These are phyloP conservation scores for Mycena galericulata DNA, from an alignment of 768 basidiomycete species.

Conservation along the genomic window DNA sequence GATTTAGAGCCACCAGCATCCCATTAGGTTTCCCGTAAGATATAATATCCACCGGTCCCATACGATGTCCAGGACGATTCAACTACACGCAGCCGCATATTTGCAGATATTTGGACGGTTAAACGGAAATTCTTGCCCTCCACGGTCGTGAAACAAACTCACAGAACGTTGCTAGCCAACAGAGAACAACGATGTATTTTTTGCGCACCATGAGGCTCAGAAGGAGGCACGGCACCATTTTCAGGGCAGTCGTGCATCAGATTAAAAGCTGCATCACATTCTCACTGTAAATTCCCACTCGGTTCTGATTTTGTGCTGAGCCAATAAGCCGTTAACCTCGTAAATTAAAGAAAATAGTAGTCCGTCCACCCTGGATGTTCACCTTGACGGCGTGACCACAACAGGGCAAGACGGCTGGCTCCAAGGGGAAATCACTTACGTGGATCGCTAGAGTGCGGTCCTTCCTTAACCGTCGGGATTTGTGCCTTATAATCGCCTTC, in stretches of 20 bases:
- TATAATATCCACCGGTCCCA: too few species aligned
- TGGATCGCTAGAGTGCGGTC: conserved; percentile 19
- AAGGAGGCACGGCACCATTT: conserved; percentile 10
- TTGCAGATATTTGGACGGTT: too few species aligned
- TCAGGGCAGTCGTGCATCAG: neutral
- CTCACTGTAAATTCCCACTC: conserved; percentile 19
- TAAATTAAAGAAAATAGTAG: neutral
- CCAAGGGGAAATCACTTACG: conserved; percentile 21
- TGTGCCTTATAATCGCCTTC: conserved; percentile 26
- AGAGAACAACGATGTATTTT: neutral
- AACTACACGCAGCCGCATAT: too few species aligned
- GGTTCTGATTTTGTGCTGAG: neutral
- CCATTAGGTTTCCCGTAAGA: too few species aligned
- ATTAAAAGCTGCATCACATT: conserved; percentile 23
- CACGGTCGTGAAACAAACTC: neutral
- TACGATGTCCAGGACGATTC: neutral
- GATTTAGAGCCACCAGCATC: too few species aligned
- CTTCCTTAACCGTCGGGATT: conserved; percentile 25
- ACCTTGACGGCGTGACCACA: conserved; percentile 1
- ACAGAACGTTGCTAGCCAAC: neutral
- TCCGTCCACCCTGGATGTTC: neutral
- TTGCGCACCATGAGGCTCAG: conserved; percentile 10
- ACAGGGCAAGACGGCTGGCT: conserved; percentile 15
- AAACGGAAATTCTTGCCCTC: too few species aligned
- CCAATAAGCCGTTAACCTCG: conserved; percentile 9